Evolutionary conservation across 495 filamentous ascomycete species (phyloP), one percentile per base, ranked within the genome.

Genomic region (Tetracladium setigerum): DNA sequence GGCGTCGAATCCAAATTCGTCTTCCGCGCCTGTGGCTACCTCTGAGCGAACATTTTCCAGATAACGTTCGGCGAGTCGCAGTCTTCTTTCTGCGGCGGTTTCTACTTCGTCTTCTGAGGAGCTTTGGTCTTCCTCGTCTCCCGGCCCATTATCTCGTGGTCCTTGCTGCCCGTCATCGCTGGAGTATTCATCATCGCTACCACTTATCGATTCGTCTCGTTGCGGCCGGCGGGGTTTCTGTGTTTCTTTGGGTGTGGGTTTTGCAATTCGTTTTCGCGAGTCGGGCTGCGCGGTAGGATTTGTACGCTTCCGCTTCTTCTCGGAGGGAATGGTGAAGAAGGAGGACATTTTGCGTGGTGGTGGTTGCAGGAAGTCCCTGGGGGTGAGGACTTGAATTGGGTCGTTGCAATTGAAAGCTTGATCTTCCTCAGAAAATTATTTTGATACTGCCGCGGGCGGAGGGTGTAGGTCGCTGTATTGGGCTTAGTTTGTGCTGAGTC

Each of bases 51-150:
- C 82, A 60, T 94, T 95, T 14, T 94, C 85, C 38, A 98, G 72
- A 63, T 97, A 97, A 53, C 86, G 82, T 67, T 96, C 88, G 8
- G 92, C 92, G 31, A 98, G 78, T 56, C 90, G 82, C 55, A 95
- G 63, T 47, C 92, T 77, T 63, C 86, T 82, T 57, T 95, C 87
- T 47, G 86, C 87, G 2, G 82, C 87, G 11, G 92, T 97, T 66
- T 96, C 94, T 35, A 69, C 77, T 19, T 71, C 74, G 13, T 42
- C 52, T 24, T 52, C 78, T 2, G 72, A 77, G 24, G 74, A 79
- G 34, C 67, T 42, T 24, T 62, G 59, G 37, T 51, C 62, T 17
- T 67, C 67, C 13, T 68, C 64, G 10, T 63, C 66, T 30, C 52
- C 37, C 12, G 18, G 6, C 8, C 4, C 30, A 7, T 41, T n/a